phyloP scores from a whole-genome alignment of 768 basidiomycete genomes.

The Rhizopogon rudus region DNA sequence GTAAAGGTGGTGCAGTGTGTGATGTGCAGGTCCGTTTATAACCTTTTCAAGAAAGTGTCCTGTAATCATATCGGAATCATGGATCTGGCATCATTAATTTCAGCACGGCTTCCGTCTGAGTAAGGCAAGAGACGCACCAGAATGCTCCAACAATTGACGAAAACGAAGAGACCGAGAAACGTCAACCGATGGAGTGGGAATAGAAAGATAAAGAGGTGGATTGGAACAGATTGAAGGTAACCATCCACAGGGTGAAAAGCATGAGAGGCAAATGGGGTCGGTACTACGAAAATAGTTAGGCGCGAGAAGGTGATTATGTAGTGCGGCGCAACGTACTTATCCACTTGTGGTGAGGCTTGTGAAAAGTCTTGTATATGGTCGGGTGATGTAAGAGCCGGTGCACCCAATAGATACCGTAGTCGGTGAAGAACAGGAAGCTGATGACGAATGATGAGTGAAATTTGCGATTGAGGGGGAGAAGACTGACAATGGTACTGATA shows the following conservation, averaged over 20 bases:
- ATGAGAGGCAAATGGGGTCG: constrained; percentile 95
- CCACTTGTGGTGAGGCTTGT: constrained; percentile 99
- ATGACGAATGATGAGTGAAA: not conserved
- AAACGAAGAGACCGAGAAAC: constrained; percentile 83
- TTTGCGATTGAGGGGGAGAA: not conserved
- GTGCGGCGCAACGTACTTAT: constrained; percentile 56
- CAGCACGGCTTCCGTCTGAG: not conserved
- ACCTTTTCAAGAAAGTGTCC: constrained; percentile 81
- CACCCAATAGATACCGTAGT: constrained; percentile 95
- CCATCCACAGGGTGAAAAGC: constrained; percentile 98
- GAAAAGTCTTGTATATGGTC: constrained; percentile 79
- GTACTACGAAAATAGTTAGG: constrained; percentile 48
- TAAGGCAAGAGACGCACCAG: constrained; percentile 48
- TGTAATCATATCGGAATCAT: constrained; percentile 98
- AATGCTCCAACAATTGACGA: constrained; percentile 94
- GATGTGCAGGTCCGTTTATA: constrained; percentile 98
- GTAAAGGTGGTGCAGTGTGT: constrained; percentile 94
- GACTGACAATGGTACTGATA: constrained; percentile 66
- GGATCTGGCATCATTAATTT: constrained; percentile 54
- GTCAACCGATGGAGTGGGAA: constrained; percentile 86
- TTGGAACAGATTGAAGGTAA: constrained; percentile 89
- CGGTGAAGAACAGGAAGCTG: constrained; percentile 83
- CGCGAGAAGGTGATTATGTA: constrained; percentile 3
- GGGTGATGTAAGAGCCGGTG: constrained; percentile 89
- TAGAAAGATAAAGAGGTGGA: constrained; percentile 86